These are phyloP conservation scores for Lactifluus piperatus DNA, from an alignment of 768 basidiomycete genomes.

Conservation along the genomic window DNA sequence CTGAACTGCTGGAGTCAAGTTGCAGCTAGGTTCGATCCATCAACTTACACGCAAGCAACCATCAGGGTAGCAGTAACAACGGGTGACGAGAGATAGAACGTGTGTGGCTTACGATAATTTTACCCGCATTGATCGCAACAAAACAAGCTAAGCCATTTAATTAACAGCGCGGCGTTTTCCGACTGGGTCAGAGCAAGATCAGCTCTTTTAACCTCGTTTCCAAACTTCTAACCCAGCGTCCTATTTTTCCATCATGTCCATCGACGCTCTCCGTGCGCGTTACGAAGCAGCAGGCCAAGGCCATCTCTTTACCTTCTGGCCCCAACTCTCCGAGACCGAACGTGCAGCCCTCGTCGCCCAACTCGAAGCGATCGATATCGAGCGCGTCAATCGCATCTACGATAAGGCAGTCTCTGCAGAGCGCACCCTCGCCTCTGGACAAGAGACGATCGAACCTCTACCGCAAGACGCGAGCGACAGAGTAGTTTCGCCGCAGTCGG, in stretches of 20 bases:
- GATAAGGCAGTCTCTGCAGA: slow-evolving; percentile 64
- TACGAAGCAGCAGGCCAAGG: slow-evolving; percentile 79
- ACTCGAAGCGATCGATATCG: slow-evolving; percentile 73
- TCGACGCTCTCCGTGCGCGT: slow-evolving; percentile 46
- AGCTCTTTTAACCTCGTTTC: too few relatives aligned
- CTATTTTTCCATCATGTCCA: slow-evolving; percentile 35
- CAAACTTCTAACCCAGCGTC: too few relatives aligned
- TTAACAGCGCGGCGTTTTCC: too few relatives aligned
- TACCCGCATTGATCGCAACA: too few relatives aligned
- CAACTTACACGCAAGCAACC: too few relatives aligned
- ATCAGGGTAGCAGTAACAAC: too few relatives aligned
- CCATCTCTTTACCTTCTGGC: slow-evolving; percentile 87
- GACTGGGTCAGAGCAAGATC: too few relatives aligned
- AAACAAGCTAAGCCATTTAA: too few relatives aligned
- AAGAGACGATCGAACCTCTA: slow-evolving; percentile 61
- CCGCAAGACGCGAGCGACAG: slow-evolving; percentile 70
- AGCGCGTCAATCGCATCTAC: slow-evolving; percentile 88
- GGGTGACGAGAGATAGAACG: too few relatives aligned
- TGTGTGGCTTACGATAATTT: too few relatives aligned
- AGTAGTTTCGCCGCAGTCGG: slow-evolving; percentile 42
- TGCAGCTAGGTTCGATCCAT: too few relatives aligned
- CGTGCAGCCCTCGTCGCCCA: slow-evolving; percentile 58
- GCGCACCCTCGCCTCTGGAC: slow-evolving; percentile 34
- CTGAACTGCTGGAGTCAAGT: too few relatives aligned
- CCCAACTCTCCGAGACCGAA: slow-evolving; percentile 54